These are phyloP conservation scores for Trypanosoma melophagium DNA, from an alignment of 208 protist genomes.

Conservation along the genomic window DNA sequence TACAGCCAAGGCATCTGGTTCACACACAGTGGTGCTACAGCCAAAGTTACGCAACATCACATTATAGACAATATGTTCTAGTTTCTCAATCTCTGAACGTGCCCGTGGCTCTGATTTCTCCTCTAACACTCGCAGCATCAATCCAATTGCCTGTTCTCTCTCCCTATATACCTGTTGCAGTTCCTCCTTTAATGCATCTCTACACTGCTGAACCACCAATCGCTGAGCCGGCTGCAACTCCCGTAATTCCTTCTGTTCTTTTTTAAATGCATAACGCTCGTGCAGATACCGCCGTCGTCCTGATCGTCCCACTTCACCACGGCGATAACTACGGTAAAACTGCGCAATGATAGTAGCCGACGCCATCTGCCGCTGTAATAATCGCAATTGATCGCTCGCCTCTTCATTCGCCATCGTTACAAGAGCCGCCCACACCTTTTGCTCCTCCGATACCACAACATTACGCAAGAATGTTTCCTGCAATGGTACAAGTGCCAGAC, in stretches of 20 bases:
- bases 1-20: slow-evolving; percentile 32
- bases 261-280: slow-evolving; percentile 14
- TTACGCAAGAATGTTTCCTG: slow-evolving; percentile 22
- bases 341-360: slow-evolving; percentile 21
- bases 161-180: slow-evolving; percentile 6
- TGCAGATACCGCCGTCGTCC: slow-evolving; percentile 24
- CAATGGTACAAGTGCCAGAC: background rate
- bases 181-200: slow-evolving; percentile 10
- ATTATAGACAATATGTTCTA: slow-evolving; percentile 30
- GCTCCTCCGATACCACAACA: slow-evolving; percentile 21
- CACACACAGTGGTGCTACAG: background rate
- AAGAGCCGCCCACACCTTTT: slow-evolving; percentile 24
- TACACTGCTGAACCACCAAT: slow-evolving; percentile 15
- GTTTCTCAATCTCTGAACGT: slow-evolving; percentile 24
- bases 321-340: slow-evolving; percentile 20
- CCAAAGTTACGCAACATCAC: slow-evolving; percentile 25
- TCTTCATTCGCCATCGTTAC: slow-evolving; percentile 7
- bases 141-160: slow-evolving; percentile 11
- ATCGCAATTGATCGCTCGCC: slow-evolving; percentile 8
- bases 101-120: slow-evolving; percentile 31
- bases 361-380: background rate
- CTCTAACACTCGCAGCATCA: slow-evolving; percentile 18
- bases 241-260: slow-evolving; percentile 25
- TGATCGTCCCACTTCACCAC: slow-evolving; percentile 23
- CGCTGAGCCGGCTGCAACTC: slow-evolving; percentile 7